These are phyloP conservation scores for Cucumis sativus DNA, from an alignment of 306 rosid species.

Conservation along the genomic window DNA sequence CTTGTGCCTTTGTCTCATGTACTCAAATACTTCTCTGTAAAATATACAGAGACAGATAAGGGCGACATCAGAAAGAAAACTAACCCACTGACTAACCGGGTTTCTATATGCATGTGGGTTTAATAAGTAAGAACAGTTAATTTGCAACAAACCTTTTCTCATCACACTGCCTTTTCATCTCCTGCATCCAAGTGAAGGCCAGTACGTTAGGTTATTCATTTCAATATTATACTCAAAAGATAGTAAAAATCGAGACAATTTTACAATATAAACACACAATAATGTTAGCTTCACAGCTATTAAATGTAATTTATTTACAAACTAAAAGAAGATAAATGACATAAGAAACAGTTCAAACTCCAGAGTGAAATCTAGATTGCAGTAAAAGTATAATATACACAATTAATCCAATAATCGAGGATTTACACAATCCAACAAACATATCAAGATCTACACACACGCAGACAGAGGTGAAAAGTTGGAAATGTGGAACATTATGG, in stretches of 20 bases:
- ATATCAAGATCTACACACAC: neutral
- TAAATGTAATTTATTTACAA: neutral
- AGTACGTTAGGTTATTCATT: neutral
- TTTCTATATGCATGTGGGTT: neutral
- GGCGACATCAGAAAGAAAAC: slow-evolving; percentile 2
- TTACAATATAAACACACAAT: neutral
- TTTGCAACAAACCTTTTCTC: slow-evolving; percentile 65
- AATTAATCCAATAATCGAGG: neutral
- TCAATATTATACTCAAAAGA: neutral
- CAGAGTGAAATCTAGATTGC: neutral
- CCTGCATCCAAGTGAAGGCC: slow-evolving; percentile 50
- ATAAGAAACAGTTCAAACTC: neutral
- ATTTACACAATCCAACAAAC: neutral
- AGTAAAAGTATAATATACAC: neutral
- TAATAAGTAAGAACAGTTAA: neutral
- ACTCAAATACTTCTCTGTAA: slow-evolving; percentile 69
- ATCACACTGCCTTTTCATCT: slow-evolving; percentile 95
- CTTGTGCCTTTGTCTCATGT: slow-evolving; percentile 52
- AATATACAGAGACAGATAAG: slow-evolving; percentile 23
- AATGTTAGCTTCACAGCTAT: neutral
- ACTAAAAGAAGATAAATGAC: neutral
- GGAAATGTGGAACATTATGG: neutral
- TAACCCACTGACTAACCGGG: neutral
- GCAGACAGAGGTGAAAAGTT: neutral
- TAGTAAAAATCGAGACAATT: neutral